A percentile compares a stretch with the other conserved stretches of the same genome.
phyloP scores from a whole-genome alignment of 1,139 yeast genomes.

The Candida neerlandica region DNA sequence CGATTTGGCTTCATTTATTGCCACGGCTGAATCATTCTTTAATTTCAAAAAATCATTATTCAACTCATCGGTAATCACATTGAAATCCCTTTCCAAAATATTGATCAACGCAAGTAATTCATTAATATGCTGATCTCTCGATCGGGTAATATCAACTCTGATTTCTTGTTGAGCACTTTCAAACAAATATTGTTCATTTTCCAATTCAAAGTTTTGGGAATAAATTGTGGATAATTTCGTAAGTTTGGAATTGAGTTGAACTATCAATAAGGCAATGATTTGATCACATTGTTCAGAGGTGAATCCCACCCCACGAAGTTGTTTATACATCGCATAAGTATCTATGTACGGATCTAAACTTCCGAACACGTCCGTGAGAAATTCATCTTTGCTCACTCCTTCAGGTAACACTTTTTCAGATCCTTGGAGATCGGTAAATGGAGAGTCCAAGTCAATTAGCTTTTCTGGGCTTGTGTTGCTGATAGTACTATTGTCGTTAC shows the following conservation, averaged over 20 bases:
- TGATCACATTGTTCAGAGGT: conserved; percentile 55
- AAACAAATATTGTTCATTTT: conserved; percentile 83
- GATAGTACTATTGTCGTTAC: not conserved
- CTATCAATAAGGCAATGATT: conserved; percentile 51
- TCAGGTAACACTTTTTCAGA: conserved; percentile 12
- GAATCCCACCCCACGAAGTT: conserved; percentile 50
- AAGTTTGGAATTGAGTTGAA: conserved; percentile 56
- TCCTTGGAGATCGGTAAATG: conserved; percentile 4
- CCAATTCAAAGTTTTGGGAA: conserved; percentile 71
- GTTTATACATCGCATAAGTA: conserved; percentile 48
- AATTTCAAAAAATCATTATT: conserved; percentile 67
- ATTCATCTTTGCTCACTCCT: conserved; percentile 18
- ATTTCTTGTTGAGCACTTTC: conserved; percentile 93
- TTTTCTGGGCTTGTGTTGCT: no score
- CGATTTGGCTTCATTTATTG: conserved; percentile 82
- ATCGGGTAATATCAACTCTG: conserved; percentile 73
- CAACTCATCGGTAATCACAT: conserved; percentile 73
- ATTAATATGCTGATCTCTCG: conserved; percentile 71
- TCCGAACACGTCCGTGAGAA: conserved; percentile 39
- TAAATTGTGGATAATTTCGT: conserved; percentile 58
- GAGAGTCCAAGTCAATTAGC: not conserved
- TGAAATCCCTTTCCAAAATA: conserved; percentile 71
- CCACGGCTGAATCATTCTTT: conserved; percentile 79
- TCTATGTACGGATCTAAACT: conserved; percentile 54
- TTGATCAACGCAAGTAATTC: conserved; percentile 69